Evolutionary conservation across 345 rosid genomes (phyloP), one percentile per base, ranked within the genome.

Genomic region (Garcia nutans): DNA sequence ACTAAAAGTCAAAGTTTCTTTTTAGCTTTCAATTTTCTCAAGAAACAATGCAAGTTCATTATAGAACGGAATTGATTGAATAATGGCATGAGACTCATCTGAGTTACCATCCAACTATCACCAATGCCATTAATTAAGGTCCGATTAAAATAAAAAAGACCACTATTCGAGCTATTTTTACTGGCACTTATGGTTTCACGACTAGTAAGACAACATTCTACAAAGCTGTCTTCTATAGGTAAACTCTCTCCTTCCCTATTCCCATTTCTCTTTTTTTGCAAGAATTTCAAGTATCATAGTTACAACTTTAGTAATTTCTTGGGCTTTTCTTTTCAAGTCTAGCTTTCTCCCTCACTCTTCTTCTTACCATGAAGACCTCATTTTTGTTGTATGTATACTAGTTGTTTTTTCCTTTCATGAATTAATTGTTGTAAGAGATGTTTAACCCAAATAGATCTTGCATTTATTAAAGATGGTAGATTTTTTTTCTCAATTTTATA

Each of bases 241-340:
- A 28, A 77, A 22, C 31, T 42, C 12, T 37, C 85, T 74, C 19
- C 87, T 26, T 78, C 87, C 12, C 28, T 61, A 24, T 11, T 75
- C 28, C 86, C 89, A 22, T 87, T 87, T 44, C 85, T 92, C 72
- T 72, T 72, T 91, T 68, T 78, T 86, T 76, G 98, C 98, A 24
- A 87, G 99, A 82, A 71, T 90, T 77, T 88, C 88, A 11, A 92
- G 88, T 65, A 72, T 91, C 67, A 10, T 78, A 57, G 86, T 91
- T 66, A 89, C 96, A 68, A 81, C 76, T 70, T 65, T 87, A 22
- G 93, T 93, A 68, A 74, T 93, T 68, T 86, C 82, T 22, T 93
- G 99, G 98, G 90, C 93, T 68, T 81, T 90, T 54, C 78, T 73
- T 80, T 88, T 87, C 77, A 83, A 83, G 57, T 84, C 97, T 12